phyloP scores from a whole-genome alignment of 805 yeast species.

The Saturnispora quitensis region DNA sequence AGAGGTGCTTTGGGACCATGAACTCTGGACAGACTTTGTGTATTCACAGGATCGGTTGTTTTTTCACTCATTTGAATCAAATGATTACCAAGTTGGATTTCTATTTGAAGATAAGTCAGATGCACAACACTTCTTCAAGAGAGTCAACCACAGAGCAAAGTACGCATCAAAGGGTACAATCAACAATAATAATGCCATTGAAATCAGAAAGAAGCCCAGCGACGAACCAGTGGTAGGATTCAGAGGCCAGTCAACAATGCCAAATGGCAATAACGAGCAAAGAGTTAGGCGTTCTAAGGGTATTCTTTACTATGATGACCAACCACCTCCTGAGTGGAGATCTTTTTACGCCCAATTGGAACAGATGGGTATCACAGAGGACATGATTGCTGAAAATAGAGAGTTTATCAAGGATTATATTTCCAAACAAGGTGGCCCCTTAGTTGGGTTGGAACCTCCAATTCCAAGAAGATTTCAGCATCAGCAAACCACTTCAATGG shows the following conservation, averaged over 20 bases:
- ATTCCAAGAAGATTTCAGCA: slow-evolving; percentile 53
- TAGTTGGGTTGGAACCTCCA: slow-evolving; percentile 81
- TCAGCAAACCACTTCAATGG: slow-evolving; percentile 10
- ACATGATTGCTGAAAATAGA: slow-evolving; percentile 80
- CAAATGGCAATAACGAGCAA: slow-evolving; percentile 34
- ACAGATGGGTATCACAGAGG: slow-evolving; percentile 72
- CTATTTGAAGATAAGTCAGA: slow-evolving; percentile 84
- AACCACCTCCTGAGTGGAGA: slow-evolving; percentile 82
- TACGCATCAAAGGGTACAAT: slow-evolving; percentile 82
- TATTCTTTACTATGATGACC: slow-evolving; percentile 61
- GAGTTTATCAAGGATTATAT: slow-evolving; percentile 77
- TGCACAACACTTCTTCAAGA: slow-evolving; percentile 76
- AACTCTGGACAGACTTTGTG: slow-evolving; percentile 75
- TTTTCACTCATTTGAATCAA: slow-evolving; percentile 91
- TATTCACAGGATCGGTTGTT: slow-evolving; percentile 91
- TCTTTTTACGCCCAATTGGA: slow-evolving; percentile 64
- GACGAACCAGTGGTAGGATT: slow-evolving; percentile 43
- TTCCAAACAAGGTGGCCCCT: slow-evolving; percentile 62
- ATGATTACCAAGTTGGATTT: slow-evolving; percentile 79
- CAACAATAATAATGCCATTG: slow-evolving; percentile 81
- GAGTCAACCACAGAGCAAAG: slow-evolving; percentile 65
- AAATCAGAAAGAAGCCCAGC: slow-evolving; percentile 47
- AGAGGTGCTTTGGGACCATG: slow-evolving; percentile 93
- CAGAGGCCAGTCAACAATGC: slow-evolving; percentile 48
- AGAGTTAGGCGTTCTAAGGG: slow-evolving; percentile 49